Evolutionary conservation across 176 grass and related monocot genomes (phyloP), one percentile per base, ranked within the genome.

Genomic region (Lolium perenne): DNA sequence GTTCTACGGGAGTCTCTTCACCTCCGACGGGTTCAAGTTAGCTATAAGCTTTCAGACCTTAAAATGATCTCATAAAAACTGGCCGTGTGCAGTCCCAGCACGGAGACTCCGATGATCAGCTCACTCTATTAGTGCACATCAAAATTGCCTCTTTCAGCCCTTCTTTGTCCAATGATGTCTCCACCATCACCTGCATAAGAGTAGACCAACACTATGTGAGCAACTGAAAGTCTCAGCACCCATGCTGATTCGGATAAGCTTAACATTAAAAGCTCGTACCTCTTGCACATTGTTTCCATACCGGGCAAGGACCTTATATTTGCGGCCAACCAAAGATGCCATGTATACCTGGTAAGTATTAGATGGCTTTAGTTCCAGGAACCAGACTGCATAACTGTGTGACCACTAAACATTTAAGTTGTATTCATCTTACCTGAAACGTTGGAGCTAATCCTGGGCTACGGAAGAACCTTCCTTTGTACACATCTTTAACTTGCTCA

Each of bases 271-370:
- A 80, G 35, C 20, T 38, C 7, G 18, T 94, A 99, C 97, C 92
- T 96, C 97, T 88, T 96, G 97, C 58, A 96, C 92, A 41, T 91
- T 94, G 83, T 96, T 99, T 17, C 92, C 97, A 71, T 85, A 96
- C 4, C 97, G 90, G 7, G 97, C 97, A 7, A 96, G 87, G n/a
- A 99, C 88, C 57, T 95, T 99, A 81, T 96, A 99, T 40, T 91
- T 93, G 0, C 58, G 87, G 47, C 90, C 94, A 38, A 94, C 82
- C 55, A 94, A 77, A 83, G 94, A 89, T 54, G 97, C 87, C 97
- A 96, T 94, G 78, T 99, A 99, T 16, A 99, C 97, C 97, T 99
- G 68, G 38, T 86, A 71, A 71, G 35, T 23, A 25, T 8, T 10
- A 67, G 54, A 85, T 83, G 1, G 53, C 20, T 63, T 32, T 7